phyloP scores from a whole-genome alignment of 2,329 filamentous ascomycete species.

The Fusarium chuoi region DNA sequence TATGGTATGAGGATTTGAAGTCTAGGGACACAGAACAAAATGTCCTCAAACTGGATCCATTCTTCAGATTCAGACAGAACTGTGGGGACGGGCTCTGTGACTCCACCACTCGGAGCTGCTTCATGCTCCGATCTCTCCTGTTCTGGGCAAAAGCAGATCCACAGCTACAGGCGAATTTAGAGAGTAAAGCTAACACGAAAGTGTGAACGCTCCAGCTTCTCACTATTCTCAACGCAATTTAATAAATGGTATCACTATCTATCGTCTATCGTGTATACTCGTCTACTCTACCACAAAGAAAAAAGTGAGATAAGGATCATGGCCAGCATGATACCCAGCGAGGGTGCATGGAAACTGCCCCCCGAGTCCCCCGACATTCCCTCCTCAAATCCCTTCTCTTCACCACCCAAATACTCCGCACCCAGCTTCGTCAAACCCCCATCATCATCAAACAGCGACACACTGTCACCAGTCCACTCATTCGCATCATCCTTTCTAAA shows the following conservation, averaged over 20 bases:
- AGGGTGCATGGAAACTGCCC: not conserved
- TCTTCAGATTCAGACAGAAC: fast-evolving
- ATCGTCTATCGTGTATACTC: not conserved
- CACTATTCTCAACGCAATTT: not conserved
- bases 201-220: not conserved
- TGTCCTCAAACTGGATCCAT: fast-evolving
- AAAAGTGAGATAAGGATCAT: not conserved
- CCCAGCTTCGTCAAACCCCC: slow-evolving; percentile 53
- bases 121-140: not conserved
- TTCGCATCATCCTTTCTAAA: slow-evolving; percentile 53
- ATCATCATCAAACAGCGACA: slow-evolving; percentile 51
- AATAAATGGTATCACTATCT: slow-evolving; percentile 23
- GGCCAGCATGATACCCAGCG: not conserved
- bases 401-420: slow-evolving; percentile 52
- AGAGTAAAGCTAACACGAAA: fast-evolving
- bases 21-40: not conserved
- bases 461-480: slow-evolving; percentile 52
- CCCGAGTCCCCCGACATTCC: slow-evolving; percentile 43
- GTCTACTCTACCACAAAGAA: slow-evolving; percentile 9
- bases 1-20: not conserved
- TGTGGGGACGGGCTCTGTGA: not conserved
- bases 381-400: slow-evolving; percentile 51
- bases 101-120: not conserved
- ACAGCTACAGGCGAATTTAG: not conserved
- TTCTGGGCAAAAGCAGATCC: fast-evolving